phyloP scores from a whole-genome alignment of 768 basidiomycete species.

The Polyporus arcularius region DNA sequence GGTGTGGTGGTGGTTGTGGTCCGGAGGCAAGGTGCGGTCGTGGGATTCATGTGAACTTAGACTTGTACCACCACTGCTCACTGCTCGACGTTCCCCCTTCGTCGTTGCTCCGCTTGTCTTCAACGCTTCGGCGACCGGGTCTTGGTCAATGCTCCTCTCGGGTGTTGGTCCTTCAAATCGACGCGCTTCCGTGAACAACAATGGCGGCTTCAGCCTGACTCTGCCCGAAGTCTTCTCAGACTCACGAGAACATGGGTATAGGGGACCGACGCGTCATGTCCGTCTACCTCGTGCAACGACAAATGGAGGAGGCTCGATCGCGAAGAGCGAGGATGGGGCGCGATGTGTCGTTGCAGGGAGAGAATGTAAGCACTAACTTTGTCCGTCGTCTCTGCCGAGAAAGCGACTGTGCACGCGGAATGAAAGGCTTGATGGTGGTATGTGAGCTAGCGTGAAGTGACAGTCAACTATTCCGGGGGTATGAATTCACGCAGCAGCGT shows the following conservation, averaged over 20 bases:
- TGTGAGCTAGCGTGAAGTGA: no score
- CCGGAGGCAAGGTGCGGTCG: background rate
- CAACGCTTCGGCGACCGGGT: no score
- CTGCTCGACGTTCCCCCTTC: no score
- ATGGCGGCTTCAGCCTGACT: slow-evolving; percentile 10
- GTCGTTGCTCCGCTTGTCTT: no score
- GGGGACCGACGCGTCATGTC: slow-evolving; percentile 52
- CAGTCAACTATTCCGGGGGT: no score
- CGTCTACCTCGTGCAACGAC: slow-evolving; percentile 61
- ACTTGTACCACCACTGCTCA: no score
- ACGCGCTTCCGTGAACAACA: slow-evolving; percentile 8
- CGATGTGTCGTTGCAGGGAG: slow-evolving; percentile 77
- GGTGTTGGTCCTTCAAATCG: background rate
- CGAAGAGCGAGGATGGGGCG: slow-evolving; percentile 64
- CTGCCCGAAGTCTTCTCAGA: slow-evolving; percentile 40
- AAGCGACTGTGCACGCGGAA: no score
- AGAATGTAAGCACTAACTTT: slow-evolving; percentile 54
- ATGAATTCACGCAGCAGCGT: no score
- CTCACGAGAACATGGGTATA: slow-evolving; percentile 44
- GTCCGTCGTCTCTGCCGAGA: no score
- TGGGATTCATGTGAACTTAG: no score
- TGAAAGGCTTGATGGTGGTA: no score
- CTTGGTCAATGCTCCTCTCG: no score
- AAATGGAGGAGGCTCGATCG: slow-evolving; percentile 65
- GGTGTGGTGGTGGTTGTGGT: background rate